A percentile compares a stretch with the other conserved stretches of the same genome.
phyloP scores from a whole-genome alignment of 1,284 basidiomycete species.

The Hemileccinum hortonii region DNA sequence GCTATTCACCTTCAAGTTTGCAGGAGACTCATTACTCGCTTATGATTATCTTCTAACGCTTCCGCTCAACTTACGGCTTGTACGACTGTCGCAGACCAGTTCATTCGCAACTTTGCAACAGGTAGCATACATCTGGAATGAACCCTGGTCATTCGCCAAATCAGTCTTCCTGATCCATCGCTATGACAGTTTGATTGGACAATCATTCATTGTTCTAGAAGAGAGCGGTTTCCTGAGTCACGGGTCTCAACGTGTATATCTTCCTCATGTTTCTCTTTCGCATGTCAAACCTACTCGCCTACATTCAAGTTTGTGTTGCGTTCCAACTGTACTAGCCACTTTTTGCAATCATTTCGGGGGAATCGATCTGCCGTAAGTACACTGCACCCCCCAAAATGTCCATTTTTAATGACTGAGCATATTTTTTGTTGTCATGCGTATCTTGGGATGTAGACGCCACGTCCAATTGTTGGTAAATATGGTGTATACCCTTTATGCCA shows the following conservation, averaged over 20 bases:
- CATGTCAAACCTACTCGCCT: background rate
- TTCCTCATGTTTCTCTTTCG: background rate
- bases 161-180: slow-evolving; percentile 3
- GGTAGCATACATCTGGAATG: background rate
- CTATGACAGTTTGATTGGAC: slow-evolving; percentile 10
- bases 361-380: background rate
- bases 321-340: slow-evolving; percentile 8
- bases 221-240: slow-evolving; percentile 6
- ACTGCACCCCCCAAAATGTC: too few species aligned
- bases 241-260: background rate
- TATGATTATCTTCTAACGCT: slow-evolving; percentile 6
- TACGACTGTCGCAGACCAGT: background rate
- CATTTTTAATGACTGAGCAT: background rate
- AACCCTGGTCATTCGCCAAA: background rate
- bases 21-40: background rate
- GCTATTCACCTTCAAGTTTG: background rate
- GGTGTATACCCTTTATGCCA: slow-evolving; percentile 14
- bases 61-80: background rate
- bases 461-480: background rate
- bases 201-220: slow-evolving; percentile 10
- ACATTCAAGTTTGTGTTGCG: slow-evolving; percentile 21
- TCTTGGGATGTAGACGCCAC: background rate
- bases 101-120: background rate
- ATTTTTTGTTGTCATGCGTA: slow-evolving; percentile 7
- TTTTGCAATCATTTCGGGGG: slow-evolving; percentile 11